These are phyloP conservation scores for Candida freyschussii DNA, from an alignment of 1,139 yeast genomes.

Conservation along the genomic window DNA sequence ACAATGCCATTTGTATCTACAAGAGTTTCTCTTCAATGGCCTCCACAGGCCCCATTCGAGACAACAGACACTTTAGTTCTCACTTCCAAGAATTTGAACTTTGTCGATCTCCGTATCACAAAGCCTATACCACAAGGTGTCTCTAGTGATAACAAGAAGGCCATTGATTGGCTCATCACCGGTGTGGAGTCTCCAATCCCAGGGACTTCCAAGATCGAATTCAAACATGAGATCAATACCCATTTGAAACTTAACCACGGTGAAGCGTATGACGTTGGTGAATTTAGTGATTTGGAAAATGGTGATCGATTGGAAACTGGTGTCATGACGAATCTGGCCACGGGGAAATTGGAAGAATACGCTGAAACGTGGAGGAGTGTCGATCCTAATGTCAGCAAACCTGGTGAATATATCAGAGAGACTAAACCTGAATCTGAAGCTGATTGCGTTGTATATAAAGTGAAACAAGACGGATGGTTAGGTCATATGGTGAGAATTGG, in stretches of 20 bases:
- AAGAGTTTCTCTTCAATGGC: slow-evolving; percentile 48
- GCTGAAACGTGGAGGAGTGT: slow-evolving; percentile 56
- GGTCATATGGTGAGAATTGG: slow-evolving; percentile 24
- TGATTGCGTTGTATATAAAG: slow-evolving; percentile 13
- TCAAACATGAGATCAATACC: slow-evolving; percentile 43
- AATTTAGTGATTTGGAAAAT: slow-evolving; percentile 35
- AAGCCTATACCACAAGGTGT: slow-evolving; percentile 16
- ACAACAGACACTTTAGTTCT: slow-evolving; percentile 48
- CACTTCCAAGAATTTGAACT: slow-evolving; percentile 32
- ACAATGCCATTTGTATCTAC: slow-evolving; percentile 19
- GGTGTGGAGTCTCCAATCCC: slow-evolving; percentile 32
- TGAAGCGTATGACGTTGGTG: slow-evolving; percentile 40
- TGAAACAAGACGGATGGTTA: slow-evolving; percentile 10
- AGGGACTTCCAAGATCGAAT: slow-evolving; percentile 27
- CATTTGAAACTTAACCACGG: slow-evolving; percentile 19
- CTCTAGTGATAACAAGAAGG: slow-evolving; percentile 11
- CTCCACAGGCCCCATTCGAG: slow-evolving; percentile 40
- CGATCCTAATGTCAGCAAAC: slow-evolving; percentile 36
- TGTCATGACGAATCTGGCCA: slow-evolving; percentile 43
- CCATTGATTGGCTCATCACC: slow-evolving; percentile 41
- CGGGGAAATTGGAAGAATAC: slow-evolving; percentile 42
- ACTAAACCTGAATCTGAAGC: slow-evolving; percentile 3
- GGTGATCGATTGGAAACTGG: slow-evolving; percentile 51
- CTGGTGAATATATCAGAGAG: slow-evolving; percentile 29
- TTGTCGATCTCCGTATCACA: slow-evolving; percentile 34